Conservation (phyloP, 192 early-diverging fungal genomes). For the Coemansia sp. region DNA sequence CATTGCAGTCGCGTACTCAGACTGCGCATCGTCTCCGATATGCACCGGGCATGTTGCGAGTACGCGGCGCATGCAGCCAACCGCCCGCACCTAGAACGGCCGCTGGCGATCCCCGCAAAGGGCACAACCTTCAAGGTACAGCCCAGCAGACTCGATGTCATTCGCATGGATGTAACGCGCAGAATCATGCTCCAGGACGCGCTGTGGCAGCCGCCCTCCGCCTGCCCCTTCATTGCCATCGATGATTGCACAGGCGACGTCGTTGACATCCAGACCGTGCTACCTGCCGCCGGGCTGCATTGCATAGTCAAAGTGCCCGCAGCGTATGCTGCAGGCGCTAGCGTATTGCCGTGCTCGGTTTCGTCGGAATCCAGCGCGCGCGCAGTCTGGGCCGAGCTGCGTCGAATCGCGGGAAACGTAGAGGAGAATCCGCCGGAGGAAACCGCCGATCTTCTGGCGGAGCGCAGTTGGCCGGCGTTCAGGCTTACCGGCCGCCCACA, state of each 20-base stretch:
- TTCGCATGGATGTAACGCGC: constrained; percentile 11
- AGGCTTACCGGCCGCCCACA: constrained; percentile 26
- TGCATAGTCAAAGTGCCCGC: constrained; percentile 28
- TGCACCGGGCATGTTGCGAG: constrained; percentile 28
- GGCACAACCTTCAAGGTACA: constrained; percentile 1
- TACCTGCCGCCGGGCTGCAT: constrained; percentile 39
- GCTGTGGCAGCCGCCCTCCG: constrained; percentile 17
- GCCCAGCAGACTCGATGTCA: constrained; percentile 16
- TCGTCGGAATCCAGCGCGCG: constrained; percentile 30
- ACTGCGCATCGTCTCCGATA: constrained; percentile 10
- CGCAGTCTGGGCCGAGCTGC: constrained; percentile 17
- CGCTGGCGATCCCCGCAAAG: constrained; percentile 1
- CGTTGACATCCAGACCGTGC: background rate
- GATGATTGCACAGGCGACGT: background rate
- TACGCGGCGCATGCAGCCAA: constrained; percentile 6
- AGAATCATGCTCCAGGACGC: constrained; percentile 35
- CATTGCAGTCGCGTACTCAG: constrained; percentile 33
- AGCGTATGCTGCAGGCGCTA: background rate
- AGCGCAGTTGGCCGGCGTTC: constrained; percentile 20
- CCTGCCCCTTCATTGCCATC: constrained; percentile 3
- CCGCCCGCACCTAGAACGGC: background rate
- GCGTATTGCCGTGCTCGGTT: background rate
- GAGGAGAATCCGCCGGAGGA: background rate
- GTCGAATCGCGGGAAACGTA: background rate
- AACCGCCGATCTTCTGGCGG: constrained; percentile 10